These are phyloP conservation scores for Lyophyllum semitale DNA, from an alignment of 768 basidiomycete species.

Conservation along the genomic window DNA sequence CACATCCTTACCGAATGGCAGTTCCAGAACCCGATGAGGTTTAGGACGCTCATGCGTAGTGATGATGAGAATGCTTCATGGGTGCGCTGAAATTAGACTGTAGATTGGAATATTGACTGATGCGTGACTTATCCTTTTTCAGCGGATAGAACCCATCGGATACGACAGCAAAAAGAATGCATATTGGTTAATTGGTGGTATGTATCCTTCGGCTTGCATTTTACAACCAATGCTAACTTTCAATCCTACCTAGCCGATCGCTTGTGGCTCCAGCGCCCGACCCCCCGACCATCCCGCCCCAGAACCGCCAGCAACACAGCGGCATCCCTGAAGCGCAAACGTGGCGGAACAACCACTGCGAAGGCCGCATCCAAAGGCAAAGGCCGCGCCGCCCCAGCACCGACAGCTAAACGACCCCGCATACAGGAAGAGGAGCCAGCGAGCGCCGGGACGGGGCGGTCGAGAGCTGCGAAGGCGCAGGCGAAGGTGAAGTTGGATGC, in stretches of 20 bases:
- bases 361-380: constrained; percentile 16
- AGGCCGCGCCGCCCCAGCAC: constrained; percentile 1
- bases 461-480: constrained; percentile 68
- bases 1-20: constrained; percentile 83
- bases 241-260: constrained; percentile 58
- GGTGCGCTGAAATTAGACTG: constrained; percentile 46
- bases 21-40: constrained; percentile 73
- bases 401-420: constrained; percentile 23
- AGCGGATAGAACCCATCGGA: constrained; percentile 87
- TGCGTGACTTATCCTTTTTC: constrained; percentile 7
- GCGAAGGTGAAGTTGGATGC: constrained; percentile 70
- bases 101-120: constrained; percentile 1
- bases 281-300: constrained; percentile 21
- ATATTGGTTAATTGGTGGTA: constrained; percentile 86
- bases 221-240: background rate
- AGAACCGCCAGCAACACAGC: constrained; percentile 39
- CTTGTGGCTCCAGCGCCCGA: constrained; percentile 82
- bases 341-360: constrained; percentile 14
- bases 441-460: constrained; percentile 33
- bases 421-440: constrained; percentile 12
- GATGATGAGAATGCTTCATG: constrained; percentile 79
- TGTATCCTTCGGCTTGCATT: constrained; percentile 20
- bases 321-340: constrained; percentile 41
- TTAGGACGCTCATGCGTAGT: constrained; percentile 73
- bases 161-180: constrained; percentile 78